Base-by-base conservation (phyloP, 1,284 basidiomycete genomes). In the Chondrostereum purpureum region DNA sequence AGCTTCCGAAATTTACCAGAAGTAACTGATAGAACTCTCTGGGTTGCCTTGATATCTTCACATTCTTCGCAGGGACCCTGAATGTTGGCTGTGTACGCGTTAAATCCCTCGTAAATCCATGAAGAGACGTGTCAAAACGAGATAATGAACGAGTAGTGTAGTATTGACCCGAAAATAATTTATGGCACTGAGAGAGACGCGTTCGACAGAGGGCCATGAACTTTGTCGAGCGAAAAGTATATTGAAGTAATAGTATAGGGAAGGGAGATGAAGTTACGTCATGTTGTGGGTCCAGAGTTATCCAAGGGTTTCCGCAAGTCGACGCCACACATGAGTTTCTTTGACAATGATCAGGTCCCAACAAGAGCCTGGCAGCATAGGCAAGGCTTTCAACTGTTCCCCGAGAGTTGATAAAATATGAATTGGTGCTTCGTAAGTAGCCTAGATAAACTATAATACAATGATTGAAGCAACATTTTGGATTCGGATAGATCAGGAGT, bases 1-100 rank as follows among this genome's bases (percentile, higher is more conserved):
- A n/a, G 16, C 2, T 18, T n/a, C n/a, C n/a, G n/a, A n/a, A n/a
- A n/a, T 22, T 21, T 41, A 41, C 39, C 13, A 41, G 39, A n/a
- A 41, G 22, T 21, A 41, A 21, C 11, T 5, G 20, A 21, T 41
- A 41, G 21, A 41, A 41, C 23, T 41, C 39, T 17, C 16, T 23
- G 10, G 39, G 39, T 21, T 41, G 39, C 18, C 17, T 19, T 10
- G 23, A 21, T 2, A 41, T 23, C 13, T 21, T 14, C 13, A 41
- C 39, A 41, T 41, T 23, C 2, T 23, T 41, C 39, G 39, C 39
- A 3, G 39, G 18, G 13, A 41, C 12, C 4, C 18, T n/a, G 21
- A 41, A 41, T n/a, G 18, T 4, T 21, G 39, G 39, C 22, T 41
- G 39, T 2, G 18, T 41, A 21, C 22, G 39, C 17, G 13, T 10